These are phyloP conservation scores for Euptelea pleiosperma DNA, from an alignment of 164 flowering plant genomes.

Conservation along the genomic window DNA sequence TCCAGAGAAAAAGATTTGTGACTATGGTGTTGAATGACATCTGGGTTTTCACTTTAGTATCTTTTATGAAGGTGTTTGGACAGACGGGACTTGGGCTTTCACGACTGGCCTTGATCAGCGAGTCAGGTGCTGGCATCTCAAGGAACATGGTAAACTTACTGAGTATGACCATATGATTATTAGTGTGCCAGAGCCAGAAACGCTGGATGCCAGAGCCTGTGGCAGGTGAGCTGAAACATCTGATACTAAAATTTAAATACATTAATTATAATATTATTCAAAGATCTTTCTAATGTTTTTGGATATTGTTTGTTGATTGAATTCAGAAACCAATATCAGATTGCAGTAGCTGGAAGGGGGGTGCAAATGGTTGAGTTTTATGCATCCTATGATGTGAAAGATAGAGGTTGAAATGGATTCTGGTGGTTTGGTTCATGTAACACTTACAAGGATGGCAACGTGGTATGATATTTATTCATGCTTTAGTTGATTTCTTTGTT, in stretches of 20 bases:
- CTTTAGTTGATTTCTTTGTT: background rate
- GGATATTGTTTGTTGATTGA: slow-evolving; percentile 9
- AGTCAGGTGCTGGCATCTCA: slow-evolving; percentile 69
- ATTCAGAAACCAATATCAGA: slow-evolving; percentile 70
- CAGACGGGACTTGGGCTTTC: slow-evolving; percentile 88
- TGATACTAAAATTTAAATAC: background rate
- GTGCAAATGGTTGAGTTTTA: slow-evolving; percentile 85
- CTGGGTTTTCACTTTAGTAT: slow-evolving; percentile 5
- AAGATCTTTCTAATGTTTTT: slow-evolving; percentile 1
- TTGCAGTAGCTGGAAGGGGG: slow-evolving; percentile 96
- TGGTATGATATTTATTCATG: background rate
- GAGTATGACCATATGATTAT: slow-evolving; percentile 57
- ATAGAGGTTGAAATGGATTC: slow-evolving; percentile 12
- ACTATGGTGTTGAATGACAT: background rate
- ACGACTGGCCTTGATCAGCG: slow-evolving; percentile 98
- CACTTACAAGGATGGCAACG: background rate
- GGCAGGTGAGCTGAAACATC: slow-evolving; percentile 45
- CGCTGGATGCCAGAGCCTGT: slow-evolving; percentile 61
- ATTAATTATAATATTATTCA: background rate
- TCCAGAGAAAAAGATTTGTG: background rate
- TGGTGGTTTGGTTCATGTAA: background rate
- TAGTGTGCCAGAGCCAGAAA: slow-evolving; percentile 96
- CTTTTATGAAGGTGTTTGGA: slow-evolving; percentile 74
- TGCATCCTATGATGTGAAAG: slow-evolving; percentile 16
- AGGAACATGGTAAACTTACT: slow-evolving; percentile 41